These are phyloP conservation scores for Pyropia yezoensis DNA, from an alignment of 23 red algal species.

Conservation along the genomic window DNA sequence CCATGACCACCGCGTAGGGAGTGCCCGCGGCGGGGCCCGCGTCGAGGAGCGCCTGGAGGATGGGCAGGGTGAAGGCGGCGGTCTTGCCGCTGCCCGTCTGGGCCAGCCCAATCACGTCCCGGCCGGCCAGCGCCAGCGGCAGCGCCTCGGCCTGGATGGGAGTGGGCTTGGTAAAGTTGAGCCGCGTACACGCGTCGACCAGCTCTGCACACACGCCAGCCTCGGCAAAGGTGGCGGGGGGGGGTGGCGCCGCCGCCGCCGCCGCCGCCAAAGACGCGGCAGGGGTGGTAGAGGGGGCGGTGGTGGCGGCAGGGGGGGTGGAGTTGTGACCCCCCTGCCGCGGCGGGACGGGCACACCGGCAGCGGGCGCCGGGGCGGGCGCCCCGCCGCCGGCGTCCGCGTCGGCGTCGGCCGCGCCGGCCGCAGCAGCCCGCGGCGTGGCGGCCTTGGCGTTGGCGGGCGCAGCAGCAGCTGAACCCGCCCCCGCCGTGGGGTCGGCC, in stretches of 20 bases:
- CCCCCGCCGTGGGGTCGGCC: too few relatives aligned
- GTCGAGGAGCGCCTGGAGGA: conserved; percentile 76
- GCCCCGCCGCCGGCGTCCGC: too few relatives aligned
- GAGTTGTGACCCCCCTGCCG: too few relatives aligned
- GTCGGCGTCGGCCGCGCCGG: too few relatives aligned
- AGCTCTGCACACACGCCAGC: conserved; percentile 69
- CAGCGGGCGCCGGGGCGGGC: too few relatives aligned
- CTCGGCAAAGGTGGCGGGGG: conserved; percentile 27
- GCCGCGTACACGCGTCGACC: conserved; percentile 29
- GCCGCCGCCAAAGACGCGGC: too few relatives aligned
- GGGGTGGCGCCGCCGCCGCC: background rate
- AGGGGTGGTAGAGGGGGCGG: too few relatives aligned
- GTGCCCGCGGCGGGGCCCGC: conserved; percentile 29
- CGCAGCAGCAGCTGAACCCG: too few relatives aligned
- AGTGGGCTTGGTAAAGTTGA: conserved; percentile 66
- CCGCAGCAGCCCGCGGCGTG: too few relatives aligned
- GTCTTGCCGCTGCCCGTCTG: conserved; percentile 98
- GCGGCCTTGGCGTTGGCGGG: too few relatives aligned
- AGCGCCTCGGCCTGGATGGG: conserved; percentile 81
- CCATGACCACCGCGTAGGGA: conserved; percentile 77
- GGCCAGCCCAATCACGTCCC: conserved; percentile 90
- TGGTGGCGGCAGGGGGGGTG: too few relatives aligned
- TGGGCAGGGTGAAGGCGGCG: conserved; percentile 91
- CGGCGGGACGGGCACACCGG: too few relatives aligned
- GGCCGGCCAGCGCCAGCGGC: conserved; percentile 59